Evolutionary conservation across 345 rosid genomes (phyloP), one percentile per base, ranked within the genome.

Genomic region (Linum trigynum): DNA sequence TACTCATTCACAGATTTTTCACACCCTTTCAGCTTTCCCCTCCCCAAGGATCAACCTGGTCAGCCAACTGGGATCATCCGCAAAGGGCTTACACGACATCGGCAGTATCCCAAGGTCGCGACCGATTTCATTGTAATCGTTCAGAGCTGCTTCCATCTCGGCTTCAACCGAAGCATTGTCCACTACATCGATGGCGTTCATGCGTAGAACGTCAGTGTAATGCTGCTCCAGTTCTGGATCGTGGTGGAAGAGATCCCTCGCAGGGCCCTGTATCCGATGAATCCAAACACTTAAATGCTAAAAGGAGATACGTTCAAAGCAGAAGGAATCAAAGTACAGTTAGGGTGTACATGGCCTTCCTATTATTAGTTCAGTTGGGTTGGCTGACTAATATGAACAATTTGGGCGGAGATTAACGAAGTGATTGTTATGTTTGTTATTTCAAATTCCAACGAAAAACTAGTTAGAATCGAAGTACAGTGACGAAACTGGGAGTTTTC

Each of bases 221-320:
- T 81, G 77, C 70, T 74, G 79, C 83, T 94, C 92, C 71, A 67
- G 76, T 59, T 84, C 92, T 3, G 63, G 71, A 74, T 91, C 92
- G n/a, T 80, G 76, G 67, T 82, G 79, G 73, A 91, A 94, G 2
- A 91, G 95, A 55, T 91, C 96, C 84, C 81, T 74, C 1, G 89
- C 84, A 40, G 80, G 79, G 40, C 95, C 91, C 97, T 94, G 85
- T 40, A 23, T 61, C 64, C 38, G 39, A 64, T 38, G 55, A 4
- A 58, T 37, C 17, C 32, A 23, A 23, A 23, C 32, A 23, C 32
- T 23, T 23, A 23, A 23, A 23, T 0, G 32, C 32, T 23, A 23
- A 23, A 23, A 23, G 32, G 32, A 23, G 32, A 23, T 23, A 23
- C 32, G 32, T 23, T 1, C 32, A 23, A 23, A 23, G 32, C 32